phyloP scores from a whole-genome alignment of 2,329 filamentous ascomycete species.

The Hymenoscyphus fraxineus region DNA sequence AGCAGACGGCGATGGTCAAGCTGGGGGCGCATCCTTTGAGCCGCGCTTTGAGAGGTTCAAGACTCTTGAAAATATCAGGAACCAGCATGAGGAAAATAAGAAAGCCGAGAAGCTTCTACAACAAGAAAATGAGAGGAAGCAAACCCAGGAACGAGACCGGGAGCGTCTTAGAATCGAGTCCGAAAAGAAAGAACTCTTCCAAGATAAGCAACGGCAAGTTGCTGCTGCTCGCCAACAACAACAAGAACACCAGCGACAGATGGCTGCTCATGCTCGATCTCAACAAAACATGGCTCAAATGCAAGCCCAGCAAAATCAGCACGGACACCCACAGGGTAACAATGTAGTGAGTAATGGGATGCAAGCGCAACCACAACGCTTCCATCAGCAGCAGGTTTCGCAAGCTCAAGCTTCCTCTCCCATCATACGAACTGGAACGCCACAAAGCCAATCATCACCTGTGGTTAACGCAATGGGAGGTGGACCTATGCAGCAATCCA shows the following conservation, averaged over 20 bases:
- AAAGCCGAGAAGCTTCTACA: constrained; percentile 71
- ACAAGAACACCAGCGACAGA: constrained; percentile 34
- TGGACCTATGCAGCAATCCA: constrained; percentile 61
- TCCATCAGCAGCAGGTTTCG: constrained; percentile 47
- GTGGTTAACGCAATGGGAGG: constrained; percentile 47
- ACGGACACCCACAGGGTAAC: constrained; percentile 43
- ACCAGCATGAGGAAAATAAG: constrained; percentile 71
- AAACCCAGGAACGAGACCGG: constrained; percentile 44
- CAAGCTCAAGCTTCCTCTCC: constrained; percentile 68
- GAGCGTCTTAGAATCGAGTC: constrained; percentile 38
- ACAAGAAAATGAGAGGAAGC: constrained; percentile 44
- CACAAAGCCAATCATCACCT: constrained; percentile 61
- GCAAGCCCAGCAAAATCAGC: constrained; percentile 41
- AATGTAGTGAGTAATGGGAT: constrained; percentile 41
- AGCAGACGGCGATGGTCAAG: constrained; percentile 69
- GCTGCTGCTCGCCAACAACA: constrained; percentile 26
- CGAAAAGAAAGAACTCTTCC: constrained; percentile 32
- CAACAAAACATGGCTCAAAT: constrained; percentile 36
- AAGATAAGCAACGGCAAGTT: constrained; percentile 39
- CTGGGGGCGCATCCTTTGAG: constrained; percentile 71
- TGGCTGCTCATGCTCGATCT: constrained; percentile 18
- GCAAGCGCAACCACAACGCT: constrained; percentile 35
- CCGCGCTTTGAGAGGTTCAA: constrained; percentile 89
- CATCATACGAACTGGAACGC: constrained; percentile 58
- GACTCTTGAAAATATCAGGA: constrained; percentile 78